Conservation (phyloP, 2,329 filamentous ascomycete species). For the Ciborinia camelliae region DNA sequence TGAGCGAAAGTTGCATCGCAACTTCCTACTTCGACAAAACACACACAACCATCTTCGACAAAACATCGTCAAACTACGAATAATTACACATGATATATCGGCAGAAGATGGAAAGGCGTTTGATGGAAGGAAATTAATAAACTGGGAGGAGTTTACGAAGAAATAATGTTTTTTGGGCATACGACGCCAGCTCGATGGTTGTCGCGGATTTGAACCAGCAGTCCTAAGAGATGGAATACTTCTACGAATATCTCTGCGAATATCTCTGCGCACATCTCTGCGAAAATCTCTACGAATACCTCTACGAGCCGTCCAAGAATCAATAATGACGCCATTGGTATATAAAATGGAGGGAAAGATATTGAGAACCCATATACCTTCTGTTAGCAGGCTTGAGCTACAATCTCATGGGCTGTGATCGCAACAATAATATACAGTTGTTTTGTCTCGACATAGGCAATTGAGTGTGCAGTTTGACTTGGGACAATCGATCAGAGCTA, state of each 20-base stretch:
- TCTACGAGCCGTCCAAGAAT: not conserved
- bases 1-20: slow-evolving; percentile 3
- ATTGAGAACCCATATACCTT: not conserved
- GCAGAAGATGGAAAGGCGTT: not conserved
- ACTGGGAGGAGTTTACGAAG: not conserved
- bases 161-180: not conserved
- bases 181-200: not conserved
- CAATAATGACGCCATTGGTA: too few species aligned
- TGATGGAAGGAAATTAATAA: not conserved
- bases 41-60: not conserved
- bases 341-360: not conserved
- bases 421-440: not conserved
- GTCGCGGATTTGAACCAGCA: not conserved
- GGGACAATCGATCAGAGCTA: not conserved
- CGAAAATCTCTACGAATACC: not conserved
- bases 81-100: not conserved
- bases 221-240: not conserved
- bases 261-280: not conserved
- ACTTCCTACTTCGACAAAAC: not conserved
- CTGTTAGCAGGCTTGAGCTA: not conserved
- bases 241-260: not conserved
- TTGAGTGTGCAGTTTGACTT: not conserved
- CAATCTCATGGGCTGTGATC: too few species aligned
- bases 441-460: not conserved
- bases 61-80: not conserved